Conservation (phyloP, 1,284 basidiomycete genomes). For the Ceratobasidium sp. region DNA sequence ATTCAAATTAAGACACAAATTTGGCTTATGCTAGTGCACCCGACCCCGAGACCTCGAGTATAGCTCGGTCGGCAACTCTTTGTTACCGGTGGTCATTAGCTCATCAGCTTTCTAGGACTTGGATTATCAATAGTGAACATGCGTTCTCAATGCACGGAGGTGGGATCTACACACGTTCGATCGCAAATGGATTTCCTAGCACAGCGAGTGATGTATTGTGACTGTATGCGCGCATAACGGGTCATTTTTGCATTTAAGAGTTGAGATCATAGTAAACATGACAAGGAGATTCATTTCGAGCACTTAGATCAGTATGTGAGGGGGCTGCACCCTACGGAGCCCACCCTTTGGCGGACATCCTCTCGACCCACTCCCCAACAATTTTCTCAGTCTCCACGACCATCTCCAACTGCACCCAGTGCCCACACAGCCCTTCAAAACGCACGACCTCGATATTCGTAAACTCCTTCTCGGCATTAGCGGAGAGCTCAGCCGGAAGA, state of each 20-base stretch:
- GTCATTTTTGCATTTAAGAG: neutral
- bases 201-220: no score
- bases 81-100: no score
- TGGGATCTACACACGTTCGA: no score
- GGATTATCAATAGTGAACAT: no score
- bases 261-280: neutral
- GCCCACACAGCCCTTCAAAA: conserved; percentile 37
- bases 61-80: neutral
- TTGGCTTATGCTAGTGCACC: no score
- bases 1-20: no score
- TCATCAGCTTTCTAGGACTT: no score
- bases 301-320: neutral
- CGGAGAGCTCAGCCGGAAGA: conserved; percentile 5
- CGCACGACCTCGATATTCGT: conserved; percentile 30
- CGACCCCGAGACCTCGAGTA: neutral
- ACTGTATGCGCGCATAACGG: neutral
- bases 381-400: conserved; percentile 27
- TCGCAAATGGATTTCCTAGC: no score
- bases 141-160: no score
- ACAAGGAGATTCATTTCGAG: neutral
- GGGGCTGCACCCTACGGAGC: neutral
- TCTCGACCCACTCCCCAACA: conserved; percentile 45
- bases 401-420: conserved; percentile 41
- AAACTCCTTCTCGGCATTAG: conserved; percentile 13
- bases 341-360: conserved; percentile 24